Base-by-base conservation (phyloP, 176 grass and related monocot species). In the Juncus effusus region DNA sequence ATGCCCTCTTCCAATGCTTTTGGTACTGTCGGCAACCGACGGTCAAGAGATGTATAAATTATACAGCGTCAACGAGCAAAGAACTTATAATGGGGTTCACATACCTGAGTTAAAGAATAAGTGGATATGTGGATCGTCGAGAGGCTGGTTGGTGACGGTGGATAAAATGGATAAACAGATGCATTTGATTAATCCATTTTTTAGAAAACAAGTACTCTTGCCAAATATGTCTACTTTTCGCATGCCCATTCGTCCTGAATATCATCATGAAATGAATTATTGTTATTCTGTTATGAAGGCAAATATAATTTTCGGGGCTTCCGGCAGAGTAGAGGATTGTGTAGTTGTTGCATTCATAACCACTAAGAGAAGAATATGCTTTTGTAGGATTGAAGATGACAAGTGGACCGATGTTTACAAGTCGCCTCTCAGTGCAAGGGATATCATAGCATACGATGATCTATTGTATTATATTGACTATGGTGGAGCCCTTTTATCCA, bases 371-470 rank as follows among this genome's bases (percentile, higher is more conserved):
- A 52, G 49, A 52, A 52, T 62, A 62, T 62, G 60, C 60, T 62
- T 38, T 62, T 62, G 60, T 62, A 62, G 60, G 40, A 38, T 62
- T 62, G 60, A 38, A 40, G 35, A 62, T 13, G 28, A 36, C 7
- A 62, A 40, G 60, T 62, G 60, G 60, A 62, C 35, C 37, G 40
- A 8, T 10, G 9, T 62, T 13, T 10, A 40, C 10, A 28, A 13
- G 37, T 62, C 60, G 5, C 60, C 60, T 38, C 9, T 52, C 12
- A 7, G 12, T 41, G 41, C 15, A 40, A 3, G 10, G n/a, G 60
- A 63, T 41, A n/a, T 63, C 41, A 63, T 63, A 40, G 14, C 13
- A 13, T 41, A n/a, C 60, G 15, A 40, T 40, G 36, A 39, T 38
- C 38, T 12, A n/a, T 63, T 63, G 36, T 63, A 40, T 39, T 10